Base-by-base conservation (phyloP, 805 yeast species). In the Saccharomycopsis javanensis region DNA sequence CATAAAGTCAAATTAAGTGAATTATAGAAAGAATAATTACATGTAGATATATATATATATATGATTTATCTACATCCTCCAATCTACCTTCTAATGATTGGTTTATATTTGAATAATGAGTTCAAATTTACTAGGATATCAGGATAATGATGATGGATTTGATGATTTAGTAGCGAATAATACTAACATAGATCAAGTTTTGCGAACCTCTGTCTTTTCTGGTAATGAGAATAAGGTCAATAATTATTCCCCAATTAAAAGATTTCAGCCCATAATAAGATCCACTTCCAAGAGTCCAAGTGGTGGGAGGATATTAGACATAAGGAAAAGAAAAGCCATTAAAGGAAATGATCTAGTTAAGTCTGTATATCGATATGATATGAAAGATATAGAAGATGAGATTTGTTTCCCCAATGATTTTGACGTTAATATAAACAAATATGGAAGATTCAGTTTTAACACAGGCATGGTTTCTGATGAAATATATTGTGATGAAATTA, bases 391-490 rank as follows among this genome's bases (percentile, higher is more conserved):
- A 2, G 62, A 60, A 48, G 56, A 60, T 33, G 62, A 61, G 3
- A 13, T 60, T 6, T 61, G 55, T 34, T 60, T 60, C 38, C 62
- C 62, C 10, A 61, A 57, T n/a, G 31, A 55, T 28, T 58, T 60
- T 30, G 53, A 50, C 15, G 33, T 55, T 37, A 10, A 45, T 11
- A 45, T 27, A 8, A 54, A 27, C 27, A 28, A 18, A 31, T 11
- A 31, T 31, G 35, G 35, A 11, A 31, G 35, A 31, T 31, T 15
- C 11, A 7, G 11, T 31, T 8, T 42, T 13, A 16, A 7, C 10
- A 30, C 31, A 37, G 28, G 16, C 6, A 8, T 34, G 30, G 30
- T 18, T 5, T 6, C 48, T 15, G 50, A 8, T 11, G 18, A 16
- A 7, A 8, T 18, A 23, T 50, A 16, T 13, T 28, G 18, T 5